phyloP scores from a whole-genome alignment of 768 basidiomycete species.

The Coprinopsis cinerea region DNA sequence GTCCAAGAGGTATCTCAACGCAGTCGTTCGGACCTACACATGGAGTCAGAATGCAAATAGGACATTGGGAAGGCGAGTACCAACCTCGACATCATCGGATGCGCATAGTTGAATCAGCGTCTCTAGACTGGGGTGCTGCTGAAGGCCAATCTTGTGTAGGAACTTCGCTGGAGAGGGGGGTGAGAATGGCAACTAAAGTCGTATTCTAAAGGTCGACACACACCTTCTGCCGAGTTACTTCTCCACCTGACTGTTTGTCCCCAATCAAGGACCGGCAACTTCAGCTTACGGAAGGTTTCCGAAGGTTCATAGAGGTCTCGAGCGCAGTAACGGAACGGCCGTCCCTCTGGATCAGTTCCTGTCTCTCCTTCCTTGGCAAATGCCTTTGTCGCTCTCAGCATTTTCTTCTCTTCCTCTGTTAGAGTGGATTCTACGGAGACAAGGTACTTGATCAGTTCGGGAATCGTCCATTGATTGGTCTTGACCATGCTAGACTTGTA shows the following conservation, averaged over 20 bases:
- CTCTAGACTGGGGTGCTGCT: conserved; percentile 60
- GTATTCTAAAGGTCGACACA: background rate
- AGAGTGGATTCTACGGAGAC: conserved; percentile 66
- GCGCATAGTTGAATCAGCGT: conserved; percentile 67
- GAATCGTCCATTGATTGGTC: conserved; percentile 84
- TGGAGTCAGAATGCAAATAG: background rate
- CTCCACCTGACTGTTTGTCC: conserved; percentile 74
- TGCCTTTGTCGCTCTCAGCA: conserved; percentile 62
- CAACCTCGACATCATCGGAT: conserved; percentile 37
- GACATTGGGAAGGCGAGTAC: background rate
- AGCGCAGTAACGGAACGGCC: conserved; percentile 51
- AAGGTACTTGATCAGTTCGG: conserved; percentile 83
- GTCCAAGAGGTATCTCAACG: conserved; percentile 79
- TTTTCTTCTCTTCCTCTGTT: conserved; percentile 41
- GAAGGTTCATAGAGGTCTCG: conserved; percentile 81
- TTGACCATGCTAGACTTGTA: conserved; percentile 63
- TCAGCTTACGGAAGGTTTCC: conserved; percentile 62
- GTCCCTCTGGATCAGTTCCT: conserved; percentile 21
- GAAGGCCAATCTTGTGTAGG: conserved; percentile 65
- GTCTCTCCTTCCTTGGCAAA: conserved; percentile 55
- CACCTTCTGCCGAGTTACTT: conserved; percentile 81
- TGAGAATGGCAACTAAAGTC: background rate
- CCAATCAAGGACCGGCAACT: conserved; percentile 87
- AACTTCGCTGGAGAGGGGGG: conserved; percentile 57
- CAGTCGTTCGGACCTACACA: conserved; percentile 41